Evolutionary conservation across 2,329 filamentous ascomycete species (phyloP).

Genomic region (Penicillium aurantiogriseum): DNA sequence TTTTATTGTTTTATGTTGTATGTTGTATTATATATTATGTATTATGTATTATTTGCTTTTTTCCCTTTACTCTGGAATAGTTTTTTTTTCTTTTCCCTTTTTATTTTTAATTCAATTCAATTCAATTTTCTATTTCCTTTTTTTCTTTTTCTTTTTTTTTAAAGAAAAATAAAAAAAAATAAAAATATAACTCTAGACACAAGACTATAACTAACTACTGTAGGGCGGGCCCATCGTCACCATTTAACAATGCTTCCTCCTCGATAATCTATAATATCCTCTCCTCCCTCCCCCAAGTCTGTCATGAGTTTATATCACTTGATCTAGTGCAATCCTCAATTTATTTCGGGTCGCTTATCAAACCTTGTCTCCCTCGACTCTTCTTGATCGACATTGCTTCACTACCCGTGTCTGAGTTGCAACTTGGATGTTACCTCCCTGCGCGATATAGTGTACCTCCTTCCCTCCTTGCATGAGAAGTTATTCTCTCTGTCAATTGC

Average conservation of each 20-base stretch:
- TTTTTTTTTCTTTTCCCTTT: neutral
- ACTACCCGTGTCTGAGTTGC: neutral
- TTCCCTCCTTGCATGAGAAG: slow-evolving; percentile 6
- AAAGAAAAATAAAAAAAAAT: neutral
- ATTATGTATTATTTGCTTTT: slow-evolving; percentile 8
- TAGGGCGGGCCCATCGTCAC: slow-evolving; percentile 12
- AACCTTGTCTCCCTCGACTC: neutral
- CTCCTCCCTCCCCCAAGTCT: slow-evolving; percentile 7
- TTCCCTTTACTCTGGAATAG: neutral
- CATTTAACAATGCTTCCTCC: slow-evolving; percentile 4
- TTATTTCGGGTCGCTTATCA: neutral
- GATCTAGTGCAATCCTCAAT: neutral
- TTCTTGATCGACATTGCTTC: neutral
- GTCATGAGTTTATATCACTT: slow-evolving; percentile 5
- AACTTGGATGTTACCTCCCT: slow-evolving; percentile 15
- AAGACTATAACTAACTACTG: slow-evolving; percentile 14
- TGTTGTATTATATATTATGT: too few relatives aligned
- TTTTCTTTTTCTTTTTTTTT: neutral
- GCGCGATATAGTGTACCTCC: slow-evolving; percentile 2
- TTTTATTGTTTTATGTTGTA: slow-evolving; percentile 7
- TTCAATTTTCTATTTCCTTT: neutral
- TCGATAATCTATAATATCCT: slow-evolving; percentile 21
- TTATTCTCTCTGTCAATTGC: slow-evolving; percentile 5
- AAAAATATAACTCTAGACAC: slow-evolving; percentile 10
- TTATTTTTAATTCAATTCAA: slow-evolving; percentile 1